Evolutionary conservation across 441 rosid genomes (phyloP), one percentile per base, ranked within the genome.

Genomic region (Mallotus repandus): DNA sequence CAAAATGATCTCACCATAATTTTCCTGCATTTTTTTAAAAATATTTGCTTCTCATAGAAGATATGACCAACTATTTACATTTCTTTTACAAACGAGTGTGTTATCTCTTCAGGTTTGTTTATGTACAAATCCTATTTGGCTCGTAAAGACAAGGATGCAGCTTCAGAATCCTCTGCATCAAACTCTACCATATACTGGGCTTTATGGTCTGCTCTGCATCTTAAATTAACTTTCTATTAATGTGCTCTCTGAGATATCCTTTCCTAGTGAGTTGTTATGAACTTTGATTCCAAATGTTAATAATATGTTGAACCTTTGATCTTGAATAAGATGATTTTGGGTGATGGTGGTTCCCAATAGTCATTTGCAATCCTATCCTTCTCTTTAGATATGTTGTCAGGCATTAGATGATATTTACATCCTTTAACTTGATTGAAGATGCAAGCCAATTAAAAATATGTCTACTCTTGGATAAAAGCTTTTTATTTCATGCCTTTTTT

Each of bases 101-200:
- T 66, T 50, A 11, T 59, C 61, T 74, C 76, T 64, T 76, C 85
- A 93, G 99, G 99, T 91, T 76, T 91, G 88, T 75, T 74, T 95
- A 76, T 95, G 95, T 85, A 91, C 98, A 67, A 91, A 92, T 85
- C 96, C 99, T 55, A 79, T 95, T 79, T 95, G 98, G 99, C 90
- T 95, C 53, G 88, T 95, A 69, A 95, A 92, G 83, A 95, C 99
- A 61, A 95, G 99, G 83, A 73, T 92, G 85, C 98, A 95, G 89
- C 93, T 95, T 79, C 99, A 91, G 84, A 86, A 81, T 77, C 96
- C 94, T 81, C 89, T 89, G 87, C 93, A 90, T 80, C 92, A 84
- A 81, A 83, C 85, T 75, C 87, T 49, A 77, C 84, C 74, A 19
- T 95, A 92, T 84, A 87, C 94, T 48, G 99, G 98, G 72, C 70